These are phyloP conservation scores for Acrocalymma vagum DNA, from an alignment of 2,329 filamentous ascomycete species.

Conservation along the genomic window DNA sequence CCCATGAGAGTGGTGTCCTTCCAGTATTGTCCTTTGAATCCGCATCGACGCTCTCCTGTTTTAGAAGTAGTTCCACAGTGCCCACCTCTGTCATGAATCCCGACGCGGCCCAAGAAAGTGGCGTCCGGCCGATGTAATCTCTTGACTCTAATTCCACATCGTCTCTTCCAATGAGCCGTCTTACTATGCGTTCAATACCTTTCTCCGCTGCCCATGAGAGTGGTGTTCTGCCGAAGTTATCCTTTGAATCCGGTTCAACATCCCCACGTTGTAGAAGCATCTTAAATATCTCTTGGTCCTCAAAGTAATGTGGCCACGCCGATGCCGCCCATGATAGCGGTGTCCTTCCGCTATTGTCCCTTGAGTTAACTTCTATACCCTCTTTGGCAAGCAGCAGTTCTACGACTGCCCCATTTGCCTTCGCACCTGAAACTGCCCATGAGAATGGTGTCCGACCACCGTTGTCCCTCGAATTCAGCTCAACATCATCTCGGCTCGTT, in stretches of 20 bases:
- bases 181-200: neutral
- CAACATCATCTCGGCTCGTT: neutral
- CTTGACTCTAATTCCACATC: conserved; percentile 19
- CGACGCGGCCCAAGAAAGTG: conserved; percentile 3
- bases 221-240: conserved; percentile 6
- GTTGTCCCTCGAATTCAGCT: neutral
- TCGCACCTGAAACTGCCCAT: neutral
- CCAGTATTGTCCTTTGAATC: conserved; percentile 2
- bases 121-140: conserved; percentile 1
- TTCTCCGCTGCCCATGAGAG: conserved; percentile 7
- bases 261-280: neutral
- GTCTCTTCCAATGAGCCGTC: neutral
- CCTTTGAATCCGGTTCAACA: conserved; percentile 6
- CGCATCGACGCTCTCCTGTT: neutral
- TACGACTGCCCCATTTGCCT: conserved; percentile 4
- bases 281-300: neutral
- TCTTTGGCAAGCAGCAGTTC: conserved; percentile 2
- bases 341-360: neutral
- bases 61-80: neutral
- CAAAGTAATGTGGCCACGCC: neutral
- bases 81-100: neutral
- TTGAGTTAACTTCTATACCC: neutral
- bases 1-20: conserved; percentile 3
- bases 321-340: conserved; percentile 2
- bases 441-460: conserved; percentile 1